Base-by-base conservation (phyloP, 2,329 filamentous ascomycete genomes). In the Verticillium albo-atrum region DNA sequence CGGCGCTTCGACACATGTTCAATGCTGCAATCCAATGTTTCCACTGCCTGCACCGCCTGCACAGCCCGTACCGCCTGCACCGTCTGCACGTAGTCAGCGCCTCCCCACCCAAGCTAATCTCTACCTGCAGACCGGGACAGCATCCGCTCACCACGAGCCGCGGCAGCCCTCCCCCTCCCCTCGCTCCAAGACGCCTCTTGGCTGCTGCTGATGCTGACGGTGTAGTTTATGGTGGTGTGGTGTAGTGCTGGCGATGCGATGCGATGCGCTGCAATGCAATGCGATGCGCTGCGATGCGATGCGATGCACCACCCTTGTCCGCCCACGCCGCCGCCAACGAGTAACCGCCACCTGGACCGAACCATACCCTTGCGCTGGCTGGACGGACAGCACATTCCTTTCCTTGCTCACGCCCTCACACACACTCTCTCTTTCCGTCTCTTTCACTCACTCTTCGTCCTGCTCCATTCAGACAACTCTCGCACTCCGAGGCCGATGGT, bases 121-220 rank as follows among this genome's bases (percentile, higher is more conserved):
- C 28, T 51, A 27, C 14, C 17, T 51, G 55, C 37, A 57, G 55
- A 28, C 37, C 20, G 55, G 55, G 37, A 57, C 55, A 42, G 37
- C 55, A 51, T 28, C 55, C 55, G 55, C 42, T 42, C 55, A 42
- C 55, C 42, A 37, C 28, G 23, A 56, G 54, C 54, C 54, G 54
- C 54, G 54, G 54, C 54, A 55, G 25, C 30, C 32, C 30, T 34
- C 27, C 54, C 35, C 15, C 15, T 6, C 35, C 35, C n/a, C n/a
- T n/a, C n/a, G n/a, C n/a, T n/a, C n/a, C n/a, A n/a, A 17, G n/a
- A 37, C 14, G 14, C 35, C 35, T 37, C 35, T 17, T 37, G 35
- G 35, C 35, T 32, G 42, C 42, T 23, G 6, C 17, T 32, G 9
- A 32, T 32, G 30, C 30, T 14, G 30, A 9, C 30, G 14, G 30